These are phyloP conservation scores for Cydonia oblonga DNA, from an alignment of 331 rosid species.

Conservation along the genomic window DNA sequence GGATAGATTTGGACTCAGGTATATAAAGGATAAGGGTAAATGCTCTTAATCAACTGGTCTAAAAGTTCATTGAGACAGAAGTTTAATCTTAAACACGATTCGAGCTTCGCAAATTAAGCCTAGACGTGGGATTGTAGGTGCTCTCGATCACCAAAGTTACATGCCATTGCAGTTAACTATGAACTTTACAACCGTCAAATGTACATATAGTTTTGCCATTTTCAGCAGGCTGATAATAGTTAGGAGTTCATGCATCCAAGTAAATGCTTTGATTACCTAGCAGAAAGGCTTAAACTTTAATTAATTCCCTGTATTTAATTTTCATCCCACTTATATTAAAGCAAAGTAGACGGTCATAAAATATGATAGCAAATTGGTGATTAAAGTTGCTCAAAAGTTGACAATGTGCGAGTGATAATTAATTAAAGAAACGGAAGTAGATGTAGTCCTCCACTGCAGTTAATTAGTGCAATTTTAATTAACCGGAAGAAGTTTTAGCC, in stretches of 20 bases:
- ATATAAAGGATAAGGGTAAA: too few relatives aligned
- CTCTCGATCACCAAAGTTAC: not conserved
- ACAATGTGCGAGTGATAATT: not conserved
- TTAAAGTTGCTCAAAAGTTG: slow-evolving; percentile 5
- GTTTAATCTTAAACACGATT: not conserved
- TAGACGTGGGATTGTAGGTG: not conserved
- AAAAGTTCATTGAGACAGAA: not conserved
- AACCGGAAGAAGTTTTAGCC: not conserved
- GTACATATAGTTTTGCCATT: not conserved
- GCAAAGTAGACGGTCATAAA: not conserved
- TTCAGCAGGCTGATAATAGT: not conserved
- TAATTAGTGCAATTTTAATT: not conserved
- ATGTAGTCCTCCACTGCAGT: not conserved
- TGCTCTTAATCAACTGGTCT: not conserved
- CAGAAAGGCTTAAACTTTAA: not conserved
- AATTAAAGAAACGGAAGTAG: not conserved
- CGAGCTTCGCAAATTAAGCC: not conserved
- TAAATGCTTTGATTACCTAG: slow-evolving; percentile 10
- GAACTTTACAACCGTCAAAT: not conserved
- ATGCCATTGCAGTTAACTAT: not conserved
- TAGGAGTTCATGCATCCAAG: not conserved
- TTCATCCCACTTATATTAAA: not conserved
- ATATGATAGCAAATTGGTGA: not conserved
- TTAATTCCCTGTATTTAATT: not conserved
- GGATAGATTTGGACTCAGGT: not conserved